Percentiles rank a stretch among this genome's conserved stretches.
Evolutionary conservation across 2,329 filamentous ascomycete species (phyloP).

Genomic region (Mycosphaerelloides madeirae): DNA sequence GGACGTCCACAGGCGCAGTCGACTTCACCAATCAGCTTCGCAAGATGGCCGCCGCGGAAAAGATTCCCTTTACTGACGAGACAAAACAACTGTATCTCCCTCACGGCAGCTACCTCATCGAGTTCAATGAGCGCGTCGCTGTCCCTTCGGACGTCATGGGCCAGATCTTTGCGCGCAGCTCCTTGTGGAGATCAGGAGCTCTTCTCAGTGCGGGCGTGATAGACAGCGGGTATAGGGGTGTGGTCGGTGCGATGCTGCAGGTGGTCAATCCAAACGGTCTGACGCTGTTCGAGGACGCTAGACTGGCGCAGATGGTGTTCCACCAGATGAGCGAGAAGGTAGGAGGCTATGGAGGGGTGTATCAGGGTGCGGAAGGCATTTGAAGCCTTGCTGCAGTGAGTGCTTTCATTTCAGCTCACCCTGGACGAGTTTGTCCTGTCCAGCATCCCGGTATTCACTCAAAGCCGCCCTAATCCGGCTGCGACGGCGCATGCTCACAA

Average conservation of each 20-base stretch:
- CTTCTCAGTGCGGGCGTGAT: constrained; percentile 38
- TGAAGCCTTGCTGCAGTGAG: background rate
- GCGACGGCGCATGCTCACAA: too few relatives aligned
- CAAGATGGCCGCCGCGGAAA: constrained; percentile 1
- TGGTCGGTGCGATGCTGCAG: constrained; percentile 37
- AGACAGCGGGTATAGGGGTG: constrained; percentile 42
- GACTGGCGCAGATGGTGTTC: constrained; percentile 40
- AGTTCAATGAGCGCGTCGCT: constrained; percentile 40
- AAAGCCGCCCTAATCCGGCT: too few relatives aligned
- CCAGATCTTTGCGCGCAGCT: constrained; percentile 36
- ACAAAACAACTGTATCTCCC: constrained; percentile 3
- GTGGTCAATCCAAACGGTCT: constrained; percentile 28
- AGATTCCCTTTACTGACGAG: constrained; percentile 1
- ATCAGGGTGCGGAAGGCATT: constrained; percentile 26
- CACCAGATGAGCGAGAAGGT: constrained; percentile 35
- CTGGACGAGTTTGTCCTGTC: too few relatives aligned
- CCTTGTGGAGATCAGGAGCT: constrained; percentile 40
- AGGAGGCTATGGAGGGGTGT: constrained; percentile 37
- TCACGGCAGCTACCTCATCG: constrained; percentile 35
- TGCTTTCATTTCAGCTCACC: too few relatives aligned
- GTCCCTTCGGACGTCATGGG: constrained; percentile 40
- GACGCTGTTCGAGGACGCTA: constrained; percentile 32
- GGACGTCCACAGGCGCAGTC: constrained; percentile 13
- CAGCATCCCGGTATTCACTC: too few relatives aligned
- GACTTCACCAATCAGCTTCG: constrained; percentile 15